A percentile compares a stretch with the other conserved stretches of the same genome.
phyloP scores from a whole-genome alignment of 257 asterid species.

The Solanum pimpinellifolium region DNA sequence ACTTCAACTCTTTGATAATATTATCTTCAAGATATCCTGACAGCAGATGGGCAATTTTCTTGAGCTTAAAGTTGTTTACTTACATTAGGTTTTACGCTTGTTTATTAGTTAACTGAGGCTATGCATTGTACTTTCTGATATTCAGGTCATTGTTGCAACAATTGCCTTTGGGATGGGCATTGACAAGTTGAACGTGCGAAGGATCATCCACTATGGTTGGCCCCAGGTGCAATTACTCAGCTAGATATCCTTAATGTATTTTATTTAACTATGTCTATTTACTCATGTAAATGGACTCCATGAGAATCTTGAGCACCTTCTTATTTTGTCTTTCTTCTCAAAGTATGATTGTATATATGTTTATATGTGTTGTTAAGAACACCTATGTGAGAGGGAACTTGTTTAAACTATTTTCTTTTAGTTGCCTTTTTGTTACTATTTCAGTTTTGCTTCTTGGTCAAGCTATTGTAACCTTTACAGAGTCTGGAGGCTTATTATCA shows the following conservation, averaged over 20 bases:
- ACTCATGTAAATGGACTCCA: background rate
- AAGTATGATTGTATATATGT: background rate
- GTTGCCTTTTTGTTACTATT: background rate
- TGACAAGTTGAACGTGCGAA: conserved; percentile 62
- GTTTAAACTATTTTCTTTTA: background rate
- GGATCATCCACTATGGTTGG: conserved; percentile 84
- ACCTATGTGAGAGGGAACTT: background rate
- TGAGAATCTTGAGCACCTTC: background rate
- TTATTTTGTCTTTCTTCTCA: background rate
- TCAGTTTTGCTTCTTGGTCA: background rate
- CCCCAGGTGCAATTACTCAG: conserved; percentile 48
- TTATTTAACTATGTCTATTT: background rate
- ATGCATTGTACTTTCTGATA: background rate
- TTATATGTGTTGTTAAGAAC: background rate
- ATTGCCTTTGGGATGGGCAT: conserved; percentile 91
- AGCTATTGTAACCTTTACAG: conserved; percentile 16
- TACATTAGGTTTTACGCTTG: background rate
- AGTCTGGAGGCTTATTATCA: conserved; percentile 82
- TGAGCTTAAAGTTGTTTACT: background rate
- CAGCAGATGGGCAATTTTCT: background rate
- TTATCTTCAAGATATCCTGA: background rate
- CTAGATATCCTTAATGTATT: background rate
- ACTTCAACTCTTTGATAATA: background rate
- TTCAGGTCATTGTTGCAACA: conserved; percentile 80
- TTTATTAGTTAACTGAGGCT: background rate